Evolutionary conservation across 208 protist species (phyloP).

Genomic region (Willaertia magna): DNA sequence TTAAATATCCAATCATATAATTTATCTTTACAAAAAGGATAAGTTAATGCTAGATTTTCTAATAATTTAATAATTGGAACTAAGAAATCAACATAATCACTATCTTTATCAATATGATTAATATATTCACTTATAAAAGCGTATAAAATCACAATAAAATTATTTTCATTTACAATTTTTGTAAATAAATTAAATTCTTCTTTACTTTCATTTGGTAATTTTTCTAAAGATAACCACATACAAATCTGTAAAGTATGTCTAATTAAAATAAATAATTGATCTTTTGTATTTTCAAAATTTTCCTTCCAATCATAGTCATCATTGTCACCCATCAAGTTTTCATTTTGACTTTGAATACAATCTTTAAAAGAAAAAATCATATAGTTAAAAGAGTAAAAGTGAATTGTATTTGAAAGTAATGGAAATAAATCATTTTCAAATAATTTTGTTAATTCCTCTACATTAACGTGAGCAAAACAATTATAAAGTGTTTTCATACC

Average conservation of each 20-base stretch:
- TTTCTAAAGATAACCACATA: too few relatives aligned
- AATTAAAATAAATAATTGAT: neutral
- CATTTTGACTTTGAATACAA: too few relatives aligned
- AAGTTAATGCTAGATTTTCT: neutral
- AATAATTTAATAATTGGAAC: neutral
- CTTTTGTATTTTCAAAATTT: neutral
- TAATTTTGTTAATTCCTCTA: too few relatives aligned
- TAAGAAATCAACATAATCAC: neutral
- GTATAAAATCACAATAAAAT: neutral
- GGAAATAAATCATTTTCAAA: too few relatives aligned
- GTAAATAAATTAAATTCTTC: too few relatives aligned
- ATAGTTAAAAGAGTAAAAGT: too few relatives aligned
- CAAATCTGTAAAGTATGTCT: neutral
- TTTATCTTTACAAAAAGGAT: neutral
- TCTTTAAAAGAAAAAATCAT: too few relatives aligned
- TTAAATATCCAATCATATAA: neutral
- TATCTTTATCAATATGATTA: neutral
- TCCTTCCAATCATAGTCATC: too few relatives aligned
- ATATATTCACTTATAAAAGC: neutral
- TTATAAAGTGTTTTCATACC: neutral
- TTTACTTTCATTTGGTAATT: too few relatives aligned
- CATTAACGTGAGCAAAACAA: neutral
- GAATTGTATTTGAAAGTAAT: too few relatives aligned
- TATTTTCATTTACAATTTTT: too few relatives aligned
- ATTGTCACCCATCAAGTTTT: too few relatives aligned